These are phyloP conservation scores for Tylopilus sp. DNA, from an alignment of 768 basidiomycete genomes.

Conservation along the genomic window DNA sequence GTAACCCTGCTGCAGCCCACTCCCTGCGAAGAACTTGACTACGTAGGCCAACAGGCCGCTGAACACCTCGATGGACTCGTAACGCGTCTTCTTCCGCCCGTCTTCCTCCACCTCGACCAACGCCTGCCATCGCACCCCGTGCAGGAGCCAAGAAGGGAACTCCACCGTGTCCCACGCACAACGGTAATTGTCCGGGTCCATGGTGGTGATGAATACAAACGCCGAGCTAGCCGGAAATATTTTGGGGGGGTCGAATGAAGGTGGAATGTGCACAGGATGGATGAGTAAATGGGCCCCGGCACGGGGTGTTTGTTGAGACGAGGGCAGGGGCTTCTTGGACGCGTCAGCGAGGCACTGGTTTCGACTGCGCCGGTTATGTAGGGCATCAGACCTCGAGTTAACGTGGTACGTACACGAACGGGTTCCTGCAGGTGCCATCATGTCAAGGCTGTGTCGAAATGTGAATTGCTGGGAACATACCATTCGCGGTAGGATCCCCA, in stretches of 20 bases:
- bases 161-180: slow-evolving; percentile 51
- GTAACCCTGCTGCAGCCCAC: slow-evolving; percentile 44
- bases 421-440: slow-evolving; percentile 47
- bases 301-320: slow-evolving; percentile 45
- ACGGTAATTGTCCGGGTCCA: slow-evolving; percentile 54
- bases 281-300: slow-evolving; percentile 49
- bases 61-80: slow-evolving; percentile 65
- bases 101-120: slow-evolving; percentile 44
- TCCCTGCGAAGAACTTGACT: slow-evolving; percentile 42
- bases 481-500: slow-evolving; percentile 62
- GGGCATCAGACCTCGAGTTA: not conserved
- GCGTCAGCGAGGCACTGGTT: slow-evolving; percentile 45
- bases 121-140: slow-evolving; percentile 61
- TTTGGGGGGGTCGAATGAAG: slow-evolving; percentile 43
- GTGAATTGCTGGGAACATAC: slow-evolving; percentile 32
- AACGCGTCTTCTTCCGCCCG: slow-evolving; percentile 49
- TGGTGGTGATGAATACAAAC: slow-evolving; percentile 43
- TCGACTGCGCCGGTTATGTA: slow-evolving; percentile 37
- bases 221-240: slow-evolving; percentile 36
- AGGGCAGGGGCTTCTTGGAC: slow-evolving; percentile 35
- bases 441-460: not conserved
- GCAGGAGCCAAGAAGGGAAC: slow-evolving; percentile 46
- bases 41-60: slow-evolving; percentile 52
- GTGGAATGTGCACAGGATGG: slow-evolving; percentile 55
- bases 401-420: slow-evolving; percentile 52